Conservation (phyloP, 164 flowering plant species). For the Litsea cubeba region DNA sequence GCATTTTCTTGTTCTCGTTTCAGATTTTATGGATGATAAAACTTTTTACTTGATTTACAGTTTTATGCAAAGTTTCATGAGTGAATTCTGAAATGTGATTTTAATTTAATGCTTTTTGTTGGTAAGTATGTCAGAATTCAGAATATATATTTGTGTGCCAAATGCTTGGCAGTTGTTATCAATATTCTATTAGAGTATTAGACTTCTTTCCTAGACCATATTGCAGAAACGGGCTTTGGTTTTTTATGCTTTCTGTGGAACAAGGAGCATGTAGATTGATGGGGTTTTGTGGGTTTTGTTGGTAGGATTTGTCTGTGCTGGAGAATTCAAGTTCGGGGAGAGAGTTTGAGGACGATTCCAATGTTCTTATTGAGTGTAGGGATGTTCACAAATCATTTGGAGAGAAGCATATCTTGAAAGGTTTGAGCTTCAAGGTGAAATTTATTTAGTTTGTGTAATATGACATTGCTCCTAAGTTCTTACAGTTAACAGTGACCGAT, state of each 20-base stretch:
- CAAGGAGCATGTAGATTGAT: neutral
- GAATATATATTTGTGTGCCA: neutral
- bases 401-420: constrained; percentile 81
- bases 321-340: constrained; percentile 16
- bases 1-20: no score
- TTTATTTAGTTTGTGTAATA: neutral
- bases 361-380: constrained; percentile 85
- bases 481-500: neutral
- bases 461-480: neutral
- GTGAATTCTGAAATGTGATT: neutral
- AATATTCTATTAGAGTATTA: neutral
- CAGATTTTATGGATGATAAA: no score
- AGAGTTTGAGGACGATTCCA: constrained; percentile 44
- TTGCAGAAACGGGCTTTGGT: neutral
- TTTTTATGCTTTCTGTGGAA: neutral
- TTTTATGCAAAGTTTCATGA: neutral
- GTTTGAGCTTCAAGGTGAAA: constrained; percentile 93
- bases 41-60: neutral
- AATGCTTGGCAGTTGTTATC: neutral
- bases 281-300: constrained; percentile 1
- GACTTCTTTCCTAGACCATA: neutral
- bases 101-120: neutral
- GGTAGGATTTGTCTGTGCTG: constrained; percentile 35
- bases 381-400: constrained; percentile 92
- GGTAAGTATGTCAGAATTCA: neutral